Evolutionary conservation across 345 rosid genomes (phyloP).

Genomic region (Hibiscus trionum): DNA sequence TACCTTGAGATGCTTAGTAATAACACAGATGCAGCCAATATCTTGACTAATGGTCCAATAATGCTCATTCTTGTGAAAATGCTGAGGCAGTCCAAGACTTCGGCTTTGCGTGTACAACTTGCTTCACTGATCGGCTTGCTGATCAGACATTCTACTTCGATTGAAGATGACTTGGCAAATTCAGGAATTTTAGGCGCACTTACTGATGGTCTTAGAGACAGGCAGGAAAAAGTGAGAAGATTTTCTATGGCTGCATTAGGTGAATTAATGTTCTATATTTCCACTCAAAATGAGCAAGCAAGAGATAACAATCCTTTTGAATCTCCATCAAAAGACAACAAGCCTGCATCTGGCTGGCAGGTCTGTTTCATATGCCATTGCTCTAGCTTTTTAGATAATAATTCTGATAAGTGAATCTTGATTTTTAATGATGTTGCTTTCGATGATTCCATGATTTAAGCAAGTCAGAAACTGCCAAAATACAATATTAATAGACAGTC

Average conservation of each 20-base stretch:
- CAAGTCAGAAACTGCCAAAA: not conserved
- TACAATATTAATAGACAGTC: not conserved
- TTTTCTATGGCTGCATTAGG: constrained; percentile 98
- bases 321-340: constrained; percentile 77
- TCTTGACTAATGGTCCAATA: constrained; percentile 86
- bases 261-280: constrained; percentile 86
- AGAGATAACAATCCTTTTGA: constrained; percentile 57
- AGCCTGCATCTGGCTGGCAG: constrained; percentile 80
- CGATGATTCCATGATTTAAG: not conserved
- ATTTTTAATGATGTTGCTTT: not conserved
- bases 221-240: constrained; percentile 90
- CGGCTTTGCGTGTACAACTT: constrained; percentile 82
- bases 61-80: constrained; percentile 90
- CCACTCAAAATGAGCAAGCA: constrained; percentile 79
- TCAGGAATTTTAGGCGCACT: constrained; percentile 88
- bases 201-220: constrained; percentile 82
- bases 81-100: constrained; percentile 78
- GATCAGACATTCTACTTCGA: constrained; percentile 84
- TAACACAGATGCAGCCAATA: constrained; percentile 85
- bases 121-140: constrained; percentile 87
- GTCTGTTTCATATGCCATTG: constrained; percentile 33
- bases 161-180: constrained; percentile 77
- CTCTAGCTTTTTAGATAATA: constrained; percentile 8
- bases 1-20: constrained; percentile 83
- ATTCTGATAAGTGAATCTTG: not conserved